A percentile compares a stretch with the other conserved stretches of the same genome.
These are phyloP conservation scores for Cubamyces lactineus DNA, from an alignment of 768 basidiomycete species.

Conservation along the genomic window DNA sequence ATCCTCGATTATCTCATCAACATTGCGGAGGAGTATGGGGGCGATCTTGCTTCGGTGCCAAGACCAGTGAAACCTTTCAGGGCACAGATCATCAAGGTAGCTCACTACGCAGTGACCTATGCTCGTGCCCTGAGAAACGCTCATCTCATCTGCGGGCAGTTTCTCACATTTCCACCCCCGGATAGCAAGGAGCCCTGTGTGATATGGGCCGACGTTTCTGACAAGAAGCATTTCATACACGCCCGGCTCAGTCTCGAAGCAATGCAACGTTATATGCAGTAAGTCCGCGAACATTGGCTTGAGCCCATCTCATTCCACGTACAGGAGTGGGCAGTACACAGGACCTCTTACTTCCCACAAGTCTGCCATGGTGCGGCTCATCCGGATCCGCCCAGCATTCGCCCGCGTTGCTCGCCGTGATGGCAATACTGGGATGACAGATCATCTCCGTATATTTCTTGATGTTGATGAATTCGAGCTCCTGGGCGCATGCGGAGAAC, in stretches of 20 bases:
- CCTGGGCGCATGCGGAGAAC: conserved; percentile 49
- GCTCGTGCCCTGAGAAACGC: neutral
- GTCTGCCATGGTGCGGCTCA: conserved; percentile 51
- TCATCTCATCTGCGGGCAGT: conserved; percentile 39
- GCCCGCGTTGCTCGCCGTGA: conserved; percentile 52
- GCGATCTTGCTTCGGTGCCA: conserved; percentile 43
- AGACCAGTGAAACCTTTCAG: conserved; percentile 45
- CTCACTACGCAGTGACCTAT: neutral
- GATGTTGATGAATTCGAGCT: conserved; percentile 50
- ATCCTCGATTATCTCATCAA: conserved; percentile 54
- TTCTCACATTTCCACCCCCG: conserved; percentile 52
- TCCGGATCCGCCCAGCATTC: conserved; percentile 53
- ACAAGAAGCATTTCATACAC: conserved; percentile 53
- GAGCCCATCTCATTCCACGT: neutral
- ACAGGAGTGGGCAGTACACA: conserved; percentile 26
- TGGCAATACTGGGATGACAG: conserved; percentile 42
- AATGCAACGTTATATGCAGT: conserved; percentile 45
- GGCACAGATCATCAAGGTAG: conserved; percentile 63
- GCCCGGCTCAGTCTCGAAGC: conserved; percentile 60
- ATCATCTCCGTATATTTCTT: conserved; percentile 49
- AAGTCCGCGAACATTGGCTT: conserved; percentile 7
- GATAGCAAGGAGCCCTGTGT: conserved; percentile 38
- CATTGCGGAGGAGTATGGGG: conserved; percentile 56
- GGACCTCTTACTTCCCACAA: conserved; percentile 48
- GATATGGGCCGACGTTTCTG: conserved; percentile 68